Percentiles rank a stretch among this genome's conserved stretches.
Evolutionary conservation across 306 rosid species (phyloP).

Genomic region (Sicyos edulis): DNA sequence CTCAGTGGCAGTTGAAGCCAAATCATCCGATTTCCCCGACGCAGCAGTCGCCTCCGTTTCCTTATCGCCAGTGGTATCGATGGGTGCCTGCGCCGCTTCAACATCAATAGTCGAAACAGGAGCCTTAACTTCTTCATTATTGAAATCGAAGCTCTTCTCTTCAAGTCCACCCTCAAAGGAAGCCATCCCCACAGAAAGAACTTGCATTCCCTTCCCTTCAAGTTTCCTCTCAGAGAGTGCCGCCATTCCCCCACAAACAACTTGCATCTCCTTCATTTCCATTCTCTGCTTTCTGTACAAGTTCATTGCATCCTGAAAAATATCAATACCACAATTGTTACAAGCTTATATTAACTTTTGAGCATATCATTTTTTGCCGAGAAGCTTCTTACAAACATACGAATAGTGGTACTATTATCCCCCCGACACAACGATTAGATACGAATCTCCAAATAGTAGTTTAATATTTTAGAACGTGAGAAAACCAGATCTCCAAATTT

Average conservation of each 20-base stretch:
- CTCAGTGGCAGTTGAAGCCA: constrained; percentile 27
- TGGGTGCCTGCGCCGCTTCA: constrained; percentile 29
- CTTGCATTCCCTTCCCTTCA: constrained; percentile 30
- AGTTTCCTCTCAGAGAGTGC: constrained; percentile 35
- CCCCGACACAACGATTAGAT: not conserved
- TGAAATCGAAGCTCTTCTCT: constrained; percentile 29
- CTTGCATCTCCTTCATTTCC: constrained; percentile 33
- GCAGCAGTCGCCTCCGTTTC: constrained; percentile 26
- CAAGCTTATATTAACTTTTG: not conserved
- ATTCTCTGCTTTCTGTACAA: constrained; percentile 70
- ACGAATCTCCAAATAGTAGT: no score
- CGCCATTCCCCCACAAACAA: constrained; percentile 29
- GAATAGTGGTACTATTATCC: no score
- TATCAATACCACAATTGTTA: not conserved
- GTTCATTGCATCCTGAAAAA: constrained; percentile 68
- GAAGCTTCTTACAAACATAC: not conserved
- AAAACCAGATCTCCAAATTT: not conserved
- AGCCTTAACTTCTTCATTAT: constrained; percentile 35
- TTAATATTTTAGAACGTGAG: not conserved
- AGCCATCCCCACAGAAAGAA: constrained; percentile 30
- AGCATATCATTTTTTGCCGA: not conserved
- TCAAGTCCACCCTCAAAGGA: constrained; percentile 37
- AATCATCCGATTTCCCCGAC: constrained; percentile 37
- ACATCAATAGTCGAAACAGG: constrained; percentile 32
- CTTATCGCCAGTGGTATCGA: constrained; percentile 29